A percentile compares a stretch with the other conserved stretches of the same genome.
Evolutionary conservation across 139 green algal species (phyloP).

Genomic region (Ostreobium quekettii): DNA sequence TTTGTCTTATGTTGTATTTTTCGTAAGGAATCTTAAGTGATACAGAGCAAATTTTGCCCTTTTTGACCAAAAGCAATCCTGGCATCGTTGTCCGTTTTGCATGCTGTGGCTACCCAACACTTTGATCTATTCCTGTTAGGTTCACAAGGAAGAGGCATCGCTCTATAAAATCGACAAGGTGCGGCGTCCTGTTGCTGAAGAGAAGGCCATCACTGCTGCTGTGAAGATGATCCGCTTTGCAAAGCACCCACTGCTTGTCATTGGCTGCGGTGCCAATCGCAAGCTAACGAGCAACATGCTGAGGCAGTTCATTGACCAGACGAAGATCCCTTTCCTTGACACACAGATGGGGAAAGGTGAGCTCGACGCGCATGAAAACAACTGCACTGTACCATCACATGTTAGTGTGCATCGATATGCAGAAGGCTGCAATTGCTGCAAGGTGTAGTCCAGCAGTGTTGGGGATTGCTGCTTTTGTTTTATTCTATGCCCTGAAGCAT

Average conservation of each 20-base stretch:
- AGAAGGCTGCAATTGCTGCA: no score
- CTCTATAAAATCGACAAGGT: slow-evolving; percentile 24
- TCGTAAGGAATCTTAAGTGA: no score
- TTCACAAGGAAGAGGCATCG: slow-evolving; percentile 16
- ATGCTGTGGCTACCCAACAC: no score
- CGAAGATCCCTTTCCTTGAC: slow-evolving; percentile 27
- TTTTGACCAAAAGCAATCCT: no score
- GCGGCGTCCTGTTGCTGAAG: slow-evolving; percentile 31
- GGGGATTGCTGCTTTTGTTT: no score
- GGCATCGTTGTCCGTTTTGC: no score
- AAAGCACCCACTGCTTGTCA: slow-evolving; percentile 30
- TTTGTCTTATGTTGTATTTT: no score
- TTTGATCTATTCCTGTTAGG: no score
- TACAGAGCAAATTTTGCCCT: no score
- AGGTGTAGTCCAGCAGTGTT: no score
- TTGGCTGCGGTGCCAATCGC: slow-evolving; percentile 31
- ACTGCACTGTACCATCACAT: slow-evolving; percentile 15
- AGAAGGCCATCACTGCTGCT: slow-evolving; percentile 27
- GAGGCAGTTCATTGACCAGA: slow-evolving; percentile 26
- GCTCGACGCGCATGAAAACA: slow-evolving; percentile 6
- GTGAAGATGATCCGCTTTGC: slow-evolving; percentile 29
- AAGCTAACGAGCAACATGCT: slow-evolving; percentile 37
- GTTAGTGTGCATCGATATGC: no score
- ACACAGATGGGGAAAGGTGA: slow-evolving; percentile 42
- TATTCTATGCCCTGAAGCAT: no score